Conservation (phyloP, 176 grass and related monocot species). For the Lolium rigidum region DNA sequence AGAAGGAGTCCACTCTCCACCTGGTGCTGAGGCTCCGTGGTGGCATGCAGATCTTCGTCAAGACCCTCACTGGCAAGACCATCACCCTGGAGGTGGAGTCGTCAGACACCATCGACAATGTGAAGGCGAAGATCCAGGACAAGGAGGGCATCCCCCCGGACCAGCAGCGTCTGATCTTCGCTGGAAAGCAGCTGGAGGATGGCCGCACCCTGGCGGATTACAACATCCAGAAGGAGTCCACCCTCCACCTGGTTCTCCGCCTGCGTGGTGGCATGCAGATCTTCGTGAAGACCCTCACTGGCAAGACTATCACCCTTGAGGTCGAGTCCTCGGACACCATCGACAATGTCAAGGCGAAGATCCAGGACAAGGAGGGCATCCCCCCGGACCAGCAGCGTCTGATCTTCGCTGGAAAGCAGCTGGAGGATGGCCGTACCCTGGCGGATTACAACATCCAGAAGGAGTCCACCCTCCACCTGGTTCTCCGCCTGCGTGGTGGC, state of each 20-base stretch:
- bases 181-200: conserved; percentile 72
- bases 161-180: conserved; percentile 71
- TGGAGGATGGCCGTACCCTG: conserved; percentile 63
- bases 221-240: conserved; percentile 86
- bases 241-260: conserved; percentile 56
- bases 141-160: conserved; percentile 79
- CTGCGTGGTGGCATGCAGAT: conserved; percentile 62
- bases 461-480: conserved; percentile 70
- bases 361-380: conserved; percentile 82
- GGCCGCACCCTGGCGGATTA: conserved; percentile 63
- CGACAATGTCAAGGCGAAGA: conserved; percentile 75
- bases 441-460: conserved; percentile 77
- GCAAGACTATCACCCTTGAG: conserved; percentile 79
- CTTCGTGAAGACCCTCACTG: conserved; percentile 71
- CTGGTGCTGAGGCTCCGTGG: conserved; percentile 50
- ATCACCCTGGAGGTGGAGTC: conserved; percentile 68
- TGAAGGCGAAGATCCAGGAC: conserved; percentile 85
- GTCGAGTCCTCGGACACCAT: conserved; percentile 59
- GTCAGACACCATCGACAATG: conserved; percentile 67
- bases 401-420: conserved; percentile 68
- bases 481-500: conserved; percentile 67
- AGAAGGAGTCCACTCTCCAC: conserved; percentile 77
- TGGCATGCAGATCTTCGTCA: conserved; percentile 81
- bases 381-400: conserved; percentile 77
- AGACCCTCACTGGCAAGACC: conserved; percentile 82